phyloP scores from a whole-genome alignment of 805 yeast genomes.

The Candida nitratophila region DNA sequence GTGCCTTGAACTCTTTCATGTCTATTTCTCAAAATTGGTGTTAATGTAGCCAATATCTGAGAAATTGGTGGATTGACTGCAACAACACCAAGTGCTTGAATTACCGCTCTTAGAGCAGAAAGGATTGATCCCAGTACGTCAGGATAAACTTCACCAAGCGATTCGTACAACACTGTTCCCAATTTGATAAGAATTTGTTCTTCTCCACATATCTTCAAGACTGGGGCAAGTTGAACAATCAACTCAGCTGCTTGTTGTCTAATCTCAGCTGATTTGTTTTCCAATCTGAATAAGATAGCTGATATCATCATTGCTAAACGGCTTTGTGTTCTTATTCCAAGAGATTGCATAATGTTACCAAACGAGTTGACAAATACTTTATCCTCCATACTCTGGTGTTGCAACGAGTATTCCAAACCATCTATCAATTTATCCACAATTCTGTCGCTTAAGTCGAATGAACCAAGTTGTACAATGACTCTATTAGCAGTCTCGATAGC shows the following conservation, averaged over 20 bases:
- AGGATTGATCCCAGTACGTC: constrained; percentile 86
- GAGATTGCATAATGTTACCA: constrained; percentile 51
- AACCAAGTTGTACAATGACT: constrained; percentile 43
- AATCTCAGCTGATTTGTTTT: constrained; percentile 61
- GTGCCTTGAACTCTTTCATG: constrained; percentile 88
- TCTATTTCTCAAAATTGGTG: constrained; percentile 85
- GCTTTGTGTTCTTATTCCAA: constrained; percentile 61
- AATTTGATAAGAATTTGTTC: constrained; percentile 57
- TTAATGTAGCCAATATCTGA: constrained; percentile 77
- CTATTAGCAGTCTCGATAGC: constrained; percentile 62
- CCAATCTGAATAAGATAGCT: constrained; percentile 63
- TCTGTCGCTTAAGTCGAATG: constrained; percentile 54
- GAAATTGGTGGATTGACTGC: constrained; percentile 72
- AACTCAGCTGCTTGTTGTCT: constrained; percentile 84
- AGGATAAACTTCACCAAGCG: constrained; percentile 91
- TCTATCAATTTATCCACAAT: constrained; percentile 64
- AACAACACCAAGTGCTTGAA: constrained; percentile 51
- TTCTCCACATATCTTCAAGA: constrained; percentile 58
- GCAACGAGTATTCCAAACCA: constrained; percentile 73
- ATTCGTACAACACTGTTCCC: constrained; percentile 75
- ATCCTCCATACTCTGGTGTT: constrained; percentile 62
- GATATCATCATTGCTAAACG: constrained; percentile 68
- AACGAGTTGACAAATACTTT: constrained; percentile 52
- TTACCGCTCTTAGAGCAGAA: constrained; percentile 59
- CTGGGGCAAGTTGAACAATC: constrained; percentile 58